Evolutionary conservation across 495 filamentous ascomycete species (phyloP), one percentile per base, ranked within the genome.

Genomic region (Elasticomyces elasticus): DNA sequence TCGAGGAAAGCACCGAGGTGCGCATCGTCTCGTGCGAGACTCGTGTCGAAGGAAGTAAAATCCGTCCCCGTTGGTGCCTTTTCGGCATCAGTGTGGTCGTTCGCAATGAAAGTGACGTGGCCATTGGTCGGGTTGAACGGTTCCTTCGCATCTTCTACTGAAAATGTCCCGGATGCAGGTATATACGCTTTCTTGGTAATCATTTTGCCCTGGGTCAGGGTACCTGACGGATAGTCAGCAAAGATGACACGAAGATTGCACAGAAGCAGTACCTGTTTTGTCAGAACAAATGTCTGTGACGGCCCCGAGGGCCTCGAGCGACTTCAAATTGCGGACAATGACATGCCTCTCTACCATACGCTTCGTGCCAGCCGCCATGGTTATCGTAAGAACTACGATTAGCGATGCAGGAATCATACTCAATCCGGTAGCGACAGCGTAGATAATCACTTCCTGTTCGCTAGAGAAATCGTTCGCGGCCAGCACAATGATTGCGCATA

Each of bases 401-500:
- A 33, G 30, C 54, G 81, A 84, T 49, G 85, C 85, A 4, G 85
- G 84, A 60, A 89, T 86, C 75, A 87, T 69, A 31, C 44, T 56
- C 23, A 68, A 56, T 42, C 64, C 65, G 11, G 67, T 69, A 7
- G 66, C 67, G 35, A 80, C 80, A 49, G 77, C 78, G 67, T 87
- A 87, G 61, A 87, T 80, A 55, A 87, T 80, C 46, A 84, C 81
- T 52, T 86, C 81, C 35, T 75, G 76, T 28, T 76, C 71, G 51
- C 75, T 72, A 31, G 73, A 67, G 69, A 81, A 86, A 25, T 76
- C 64, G 56, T 84, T 84, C 11, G 78, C 78, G 0, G 72, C 81
- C 49, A 83, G 76, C 33, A 87, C 84, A 47, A 87, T 80, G 54
- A 88, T 75, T 12, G 83, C 82, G 58, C 84, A 81, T 11, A 88